Evolutionary conservation across 2,329 filamentous ascomycete genomes (phyloP).

Genomic region (Xylariomycetidae sp.): DNA sequence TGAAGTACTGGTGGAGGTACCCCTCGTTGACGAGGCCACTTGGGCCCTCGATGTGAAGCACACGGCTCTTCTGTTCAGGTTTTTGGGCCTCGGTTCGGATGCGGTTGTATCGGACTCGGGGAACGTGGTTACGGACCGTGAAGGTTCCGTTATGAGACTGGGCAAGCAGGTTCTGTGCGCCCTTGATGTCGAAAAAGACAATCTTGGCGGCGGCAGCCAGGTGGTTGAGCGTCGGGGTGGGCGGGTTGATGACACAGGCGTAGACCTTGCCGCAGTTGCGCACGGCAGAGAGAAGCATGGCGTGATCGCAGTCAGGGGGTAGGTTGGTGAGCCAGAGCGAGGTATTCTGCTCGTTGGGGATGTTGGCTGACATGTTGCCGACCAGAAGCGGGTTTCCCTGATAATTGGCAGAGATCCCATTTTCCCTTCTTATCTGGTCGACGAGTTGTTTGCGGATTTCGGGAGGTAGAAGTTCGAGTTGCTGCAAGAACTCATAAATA

Average conservation of each 20-base stretch:
- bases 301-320: constrained; percentile 36
- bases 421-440: no score
- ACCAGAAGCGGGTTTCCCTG: constrained; percentile 30
- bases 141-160: constrained; percentile 38
- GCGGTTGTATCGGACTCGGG: constrained; percentile 42
- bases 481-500: no score
- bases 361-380: constrained; percentile 35
- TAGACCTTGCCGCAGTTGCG: constrained; percentile 45
- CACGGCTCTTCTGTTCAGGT: constrained; percentile 34
- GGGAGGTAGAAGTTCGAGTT: no score
- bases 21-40: constrained; percentile 37
- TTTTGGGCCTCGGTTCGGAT: constrained; percentile 35
- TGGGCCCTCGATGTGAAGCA: constrained; percentile 46
- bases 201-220: constrained; percentile 31
- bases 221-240: constrained; percentile 25
- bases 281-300: constrained; percentile 40
- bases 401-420: constrained; percentile 31
- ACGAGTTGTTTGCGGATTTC: no score
- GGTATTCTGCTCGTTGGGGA: constrained; percentile 40
- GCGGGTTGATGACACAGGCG: constrained; percentile 47
- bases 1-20: constrained; percentile 37
- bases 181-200: constrained; percentile 44
- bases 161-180: constrained; percentile 43
- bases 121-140: constrained; percentile 30
- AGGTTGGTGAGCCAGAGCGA: constrained; percentile 50